A percentile compares a stretch with the other conserved stretches of the same genome.
phyloP scores from a whole-genome alignment of 23 red algal species.

The Gracilaria caudata region DNA sequence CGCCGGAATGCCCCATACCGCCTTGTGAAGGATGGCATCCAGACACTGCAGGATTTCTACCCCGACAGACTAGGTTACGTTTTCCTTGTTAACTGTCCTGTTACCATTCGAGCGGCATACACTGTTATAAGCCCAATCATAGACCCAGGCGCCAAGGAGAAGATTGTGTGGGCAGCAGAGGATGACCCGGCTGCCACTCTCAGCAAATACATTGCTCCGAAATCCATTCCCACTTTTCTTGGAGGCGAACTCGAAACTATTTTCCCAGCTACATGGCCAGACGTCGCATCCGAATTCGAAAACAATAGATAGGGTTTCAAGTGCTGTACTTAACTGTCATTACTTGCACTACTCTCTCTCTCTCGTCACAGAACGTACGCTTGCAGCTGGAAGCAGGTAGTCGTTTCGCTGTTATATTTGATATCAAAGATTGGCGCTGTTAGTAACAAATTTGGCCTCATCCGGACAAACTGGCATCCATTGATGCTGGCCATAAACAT shows the following conservation, averaged over 20 bases:
- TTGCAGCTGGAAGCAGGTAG: not conserved
- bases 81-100: conserved; percentile 56
- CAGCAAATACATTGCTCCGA: conserved; percentile 43
- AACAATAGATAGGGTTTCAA: not conserved
- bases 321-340: not conserved
- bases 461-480: not conserved
- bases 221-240: conserved; percentile 62
- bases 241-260: conserved; percentile 52
- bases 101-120: conserved; percentile 61
- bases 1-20: conserved; percentile 57
- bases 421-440: not conserved
- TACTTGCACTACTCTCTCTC: too few relatives aligned
- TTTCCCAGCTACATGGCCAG: conserved; percentile 56
- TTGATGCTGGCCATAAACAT: not conserved
- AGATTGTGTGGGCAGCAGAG: conserved; percentile 56
- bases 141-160: conserved; percentile 51
- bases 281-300: conserved; percentile 48
- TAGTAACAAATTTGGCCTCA: not conserved
- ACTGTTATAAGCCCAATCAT: conserved; percentile 63
- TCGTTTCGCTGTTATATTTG: not conserved
- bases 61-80: conserved; percentile 58
- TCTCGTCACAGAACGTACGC: not conserved
- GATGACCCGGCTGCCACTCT: conserved; percentile 50
- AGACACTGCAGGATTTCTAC: conserved; percentile 59
- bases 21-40: conserved; percentile 55